phyloP scores from a whole-genome alignment of 2,329 filamentous ascomycete species.

The Emmonsiellopsis sp. region DNA sequence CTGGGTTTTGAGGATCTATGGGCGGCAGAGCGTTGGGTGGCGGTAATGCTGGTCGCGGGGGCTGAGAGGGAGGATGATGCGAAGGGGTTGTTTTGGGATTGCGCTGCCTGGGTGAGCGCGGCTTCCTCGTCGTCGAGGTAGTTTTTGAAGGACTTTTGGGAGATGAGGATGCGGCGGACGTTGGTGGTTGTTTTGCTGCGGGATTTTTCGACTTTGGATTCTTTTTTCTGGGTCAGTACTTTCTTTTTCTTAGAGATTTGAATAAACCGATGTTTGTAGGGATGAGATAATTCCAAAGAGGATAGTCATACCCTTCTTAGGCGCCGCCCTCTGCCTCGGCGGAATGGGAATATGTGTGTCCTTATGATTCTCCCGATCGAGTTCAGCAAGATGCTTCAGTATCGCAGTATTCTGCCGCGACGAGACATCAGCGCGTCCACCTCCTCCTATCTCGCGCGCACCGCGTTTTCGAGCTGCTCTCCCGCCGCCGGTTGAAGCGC shows the following conservation, averaged over 20 bases:
- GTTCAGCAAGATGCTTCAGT: conserved; percentile 67
- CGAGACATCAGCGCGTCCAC: conserved; percentile 54
- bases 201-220: conserved; percentile 15
- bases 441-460: conserved; percentile 47
- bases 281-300: neutral
- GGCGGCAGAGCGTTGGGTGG: conserved; percentile 5
- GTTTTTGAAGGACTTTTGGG: conserved; percentile 41
- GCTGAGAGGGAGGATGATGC: neutral
- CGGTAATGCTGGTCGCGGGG: neutral
- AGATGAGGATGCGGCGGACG: conserved; percentile 38
- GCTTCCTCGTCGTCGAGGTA: conserved; percentile 44
- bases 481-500: conserved; percentile 45
- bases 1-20: conserved; percentile 1
- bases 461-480: conserved; percentile 59
- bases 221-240: neutral
- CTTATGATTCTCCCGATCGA: conserved; percentile 69
- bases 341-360: conserved; percentile 65
- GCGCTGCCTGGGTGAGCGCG: conserved; percentile 20
- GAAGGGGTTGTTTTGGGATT: conserved; percentile 2
- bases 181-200: conserved; percentile 37
- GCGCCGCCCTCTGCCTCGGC: conserved; percentile 39
- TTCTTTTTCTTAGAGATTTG: neutral
- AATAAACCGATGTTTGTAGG: neutral
- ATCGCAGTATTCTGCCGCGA: conserved; percentile 70
- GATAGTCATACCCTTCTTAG: conserved; percentile 24